Evolutionary conservation across 331 rosid genomes (phyloP), one percentile per base, ranked within the genome.

Genomic region (Telfairia occidentalis): DNA sequence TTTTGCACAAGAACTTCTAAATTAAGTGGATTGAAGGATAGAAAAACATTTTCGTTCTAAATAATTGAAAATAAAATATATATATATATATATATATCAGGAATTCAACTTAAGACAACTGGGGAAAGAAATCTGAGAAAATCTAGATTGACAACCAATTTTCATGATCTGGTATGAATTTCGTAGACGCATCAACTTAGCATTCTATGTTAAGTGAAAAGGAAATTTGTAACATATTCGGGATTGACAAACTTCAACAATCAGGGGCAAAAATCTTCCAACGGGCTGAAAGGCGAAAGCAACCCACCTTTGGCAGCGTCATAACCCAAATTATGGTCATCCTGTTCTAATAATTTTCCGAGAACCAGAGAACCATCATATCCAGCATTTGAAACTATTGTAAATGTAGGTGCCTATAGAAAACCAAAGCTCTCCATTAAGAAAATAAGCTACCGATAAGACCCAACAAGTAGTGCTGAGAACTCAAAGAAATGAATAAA

Each of bases 281-380:
- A 71, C 73, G 60, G 60, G 58, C 71, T 7, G 29, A 78, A 35
- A 35, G 58, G 66, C 5, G 29, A 78, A 35, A 35, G 38, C 3
- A 32, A 34, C 16, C 49, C 6, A 91, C 98, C 98, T 84, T 87
- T 84, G 26, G 96, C 92, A 38, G 96, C 96, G 79, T 91, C 96
- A 73, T 82, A 91, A 66, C 97, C 97, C 45, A 82, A 57, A 63
- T 83, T 88, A 34, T 30, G 75, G 78, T 95, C 81, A 71, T 87
- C 92, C 78, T 95, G 97, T 83, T 95, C 98, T 80, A 91, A 82
- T 89, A 95, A 87, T 83, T 92, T 91, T 67, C 90, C 92, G 16
- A 87, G 65, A 70, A 95, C 80, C 85, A 90, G 49, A 16, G 97
- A 83, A 54, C 96, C 97, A 72, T 95, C 96, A 84, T 74, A 90